These are phyloP conservation scores for Bipolaris gigantea DNA, from an alignment of 2,329 filamentous ascomycete genomes.

Conservation along the genomic window DNA sequence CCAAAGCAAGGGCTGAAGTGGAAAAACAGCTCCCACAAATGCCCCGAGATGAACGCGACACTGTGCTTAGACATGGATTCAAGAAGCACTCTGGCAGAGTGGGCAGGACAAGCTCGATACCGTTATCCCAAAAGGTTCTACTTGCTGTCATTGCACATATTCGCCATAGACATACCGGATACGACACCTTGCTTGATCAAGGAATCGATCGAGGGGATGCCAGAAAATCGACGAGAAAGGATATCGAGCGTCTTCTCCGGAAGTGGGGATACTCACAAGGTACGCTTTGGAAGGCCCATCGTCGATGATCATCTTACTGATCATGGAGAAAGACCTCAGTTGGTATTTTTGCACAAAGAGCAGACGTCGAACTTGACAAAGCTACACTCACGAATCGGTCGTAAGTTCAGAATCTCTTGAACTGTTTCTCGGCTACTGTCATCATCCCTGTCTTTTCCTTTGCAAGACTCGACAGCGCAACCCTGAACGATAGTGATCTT, in stretches of 20 bases:
- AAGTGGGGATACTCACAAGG: conserved; percentile 33
- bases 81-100: conserved; percentile 54
- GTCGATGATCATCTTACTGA: neutral
- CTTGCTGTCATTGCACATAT: conserved; percentile 56
- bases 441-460: neutral
- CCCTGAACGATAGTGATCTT: too few relatives aligned
- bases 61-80: conserved; percentile 49
- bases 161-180: conserved; percentile 53
- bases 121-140: conserved; percentile 46
- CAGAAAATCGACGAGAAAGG: conserved; percentile 24
- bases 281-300: conserved; percentile 25
- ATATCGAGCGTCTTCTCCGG: conserved; percentile 25
- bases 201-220: conserved; percentile 25
- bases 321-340: neutral
- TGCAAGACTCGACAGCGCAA: too few relatives aligned
- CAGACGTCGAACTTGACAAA: neutral
- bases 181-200: conserved; percentile 47
- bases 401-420: neutral
- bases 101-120: conserved; percentile 49
- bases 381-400: neutral
- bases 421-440: neutral
- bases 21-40: conserved; percentile 47
- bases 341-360: conserved; percentile 7
- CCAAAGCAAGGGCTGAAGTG: conserved; percentile 39
- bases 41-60: conserved; percentile 40